Evolutionary conservation across 1,284 basidiomycete species (phyloP).

Genomic region (Flammula alnicola): DNA sequence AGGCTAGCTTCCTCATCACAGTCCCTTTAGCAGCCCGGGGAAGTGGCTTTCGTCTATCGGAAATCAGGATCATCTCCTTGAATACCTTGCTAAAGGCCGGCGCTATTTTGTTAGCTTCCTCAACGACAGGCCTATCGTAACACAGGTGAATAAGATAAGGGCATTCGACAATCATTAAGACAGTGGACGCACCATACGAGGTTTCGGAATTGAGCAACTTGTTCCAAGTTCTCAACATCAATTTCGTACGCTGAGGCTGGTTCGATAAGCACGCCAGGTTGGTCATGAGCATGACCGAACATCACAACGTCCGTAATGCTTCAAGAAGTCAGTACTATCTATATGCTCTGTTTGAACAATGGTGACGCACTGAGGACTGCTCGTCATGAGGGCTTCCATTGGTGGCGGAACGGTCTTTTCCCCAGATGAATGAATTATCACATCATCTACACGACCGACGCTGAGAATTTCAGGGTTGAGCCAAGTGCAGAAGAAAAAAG

Average conservation of each 20-base stretch:
- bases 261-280: conserved; percentile 34
- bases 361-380: no score
- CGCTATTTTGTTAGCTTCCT: conserved; percentile 41
- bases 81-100: conserved; percentile 44
- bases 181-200: conserved; percentile 21
- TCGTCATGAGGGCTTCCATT: conserved; percentile 36
- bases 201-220: conserved; percentile 27
- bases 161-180: neutral
- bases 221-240: conserved; percentile 24
- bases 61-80: conserved; percentile 43
- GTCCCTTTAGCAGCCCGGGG: conserved; percentile 39
- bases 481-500: conserved; percentile 38
- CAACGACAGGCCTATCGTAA: conserved; percentile 30
- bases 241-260: conserved; percentile 22
- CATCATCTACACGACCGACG: no score
- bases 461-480: no score
- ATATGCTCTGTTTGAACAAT: no score
- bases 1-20: conserved; percentile 36
- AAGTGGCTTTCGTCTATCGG: conserved; percentile 34
- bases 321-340: no score
- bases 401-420: conserved; percentile 43
- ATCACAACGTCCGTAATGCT: conserved; percentile 32
- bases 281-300: conserved; percentile 33
- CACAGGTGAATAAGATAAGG: neutral
- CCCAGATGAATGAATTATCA: conserved; percentile 53